Evolutionary conservation across 805 yeast species (phyloP), one percentile per base, ranked within the genome.

Genomic region (Kodamaea neixiangensis): DNA sequence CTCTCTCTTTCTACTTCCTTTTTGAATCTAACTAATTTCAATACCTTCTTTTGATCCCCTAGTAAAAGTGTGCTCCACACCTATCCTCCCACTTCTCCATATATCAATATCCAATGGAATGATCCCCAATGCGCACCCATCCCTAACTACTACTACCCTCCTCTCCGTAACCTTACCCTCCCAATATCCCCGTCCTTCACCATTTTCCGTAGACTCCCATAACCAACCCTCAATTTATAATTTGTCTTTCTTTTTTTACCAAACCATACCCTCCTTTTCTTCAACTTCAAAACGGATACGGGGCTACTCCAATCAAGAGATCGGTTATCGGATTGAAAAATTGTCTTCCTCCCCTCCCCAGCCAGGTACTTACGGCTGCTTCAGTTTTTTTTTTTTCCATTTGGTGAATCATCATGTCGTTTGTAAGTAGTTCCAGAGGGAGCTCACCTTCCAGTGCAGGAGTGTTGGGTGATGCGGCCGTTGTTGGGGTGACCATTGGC

Each of bases 261-360:
- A 15, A 5, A 37, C 11, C 17, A 15, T 37, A 19, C 41, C 15
- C 41, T 15, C 19, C 41, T 37, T 17, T 37, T 5, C 21, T 7
- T 37, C 41, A 37, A 14, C 17, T 37, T 37, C 21, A 25, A 15
- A 15, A 37, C 41, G 41, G 41, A 37, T 37, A 37, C 41, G 41
- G 41, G 41, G 41, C 41, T 37, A 37, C 11, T 37, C 19, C 21
- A 37, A 37, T 37, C 41, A 37, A 37, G 41, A 37, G 41, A 37
- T 37, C 41, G 17, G n/a, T 15, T 19, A 19, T 37, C 41, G 41
- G 19, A 37, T 37, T 37, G 41, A 37, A 37, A 37, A 34, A 17
- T 15, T 15, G 41, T 9, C 21, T 37, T 15, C 21, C 41, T 37
- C 21, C 17, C 21, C 21, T 17, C 31, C 11, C 31, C 31, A 25